phyloP scores from a whole-genome alignment of 2,329 filamentous ascomycete species.

The Claviceps paspali region DNA sequence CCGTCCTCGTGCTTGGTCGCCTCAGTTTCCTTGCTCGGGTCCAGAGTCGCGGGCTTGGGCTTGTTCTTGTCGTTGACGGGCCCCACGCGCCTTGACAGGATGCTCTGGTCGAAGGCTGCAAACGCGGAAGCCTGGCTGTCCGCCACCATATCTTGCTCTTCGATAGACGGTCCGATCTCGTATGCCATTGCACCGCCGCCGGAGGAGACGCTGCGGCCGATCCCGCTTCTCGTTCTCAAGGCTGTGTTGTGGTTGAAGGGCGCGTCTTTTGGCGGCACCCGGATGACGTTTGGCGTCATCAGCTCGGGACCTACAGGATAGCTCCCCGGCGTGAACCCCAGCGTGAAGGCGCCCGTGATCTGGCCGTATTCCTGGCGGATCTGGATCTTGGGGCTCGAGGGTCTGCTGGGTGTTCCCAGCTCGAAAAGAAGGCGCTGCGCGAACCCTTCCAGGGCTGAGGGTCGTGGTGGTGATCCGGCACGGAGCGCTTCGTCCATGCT shows the following conservation, averaged over 20 bases:
- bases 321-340: conserved; percentile 17
- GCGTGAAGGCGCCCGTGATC: conserved; percentile 14
- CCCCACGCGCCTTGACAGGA: conserved; percentile 39
- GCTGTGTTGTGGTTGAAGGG: conserved; percentile 23
- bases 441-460: conserved; percentile 42
- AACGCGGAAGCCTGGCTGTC: conserved; percentile 43
- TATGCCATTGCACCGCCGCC: conserved; percentile 14
- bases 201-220: conserved; percentile 27
- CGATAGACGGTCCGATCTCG: conserved; percentile 12
- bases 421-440: conserved; percentile 49
- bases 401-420: conserved; percentile 36
- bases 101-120: conserved; percentile 48
- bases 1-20: too few species aligned
- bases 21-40: too few species aligned
- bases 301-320: conserved; percentile 7
- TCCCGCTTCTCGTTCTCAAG: conserved; percentile 9
- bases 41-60: too few species aligned
- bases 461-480: conserved; percentile 34
- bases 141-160: conserved; percentile 19
- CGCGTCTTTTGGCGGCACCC: conserved; percentile 28
- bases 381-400: conserved; percentile 32
- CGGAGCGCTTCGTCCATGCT: conserved; percentile 29
- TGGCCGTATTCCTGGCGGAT: conserved; percentile 30
- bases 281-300: conserved; percentile 16
- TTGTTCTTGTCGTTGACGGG: too few species aligned